Base-by-base conservation (phyloP, 169 alveolate species). In the Plasmodium fragile region DNA sequence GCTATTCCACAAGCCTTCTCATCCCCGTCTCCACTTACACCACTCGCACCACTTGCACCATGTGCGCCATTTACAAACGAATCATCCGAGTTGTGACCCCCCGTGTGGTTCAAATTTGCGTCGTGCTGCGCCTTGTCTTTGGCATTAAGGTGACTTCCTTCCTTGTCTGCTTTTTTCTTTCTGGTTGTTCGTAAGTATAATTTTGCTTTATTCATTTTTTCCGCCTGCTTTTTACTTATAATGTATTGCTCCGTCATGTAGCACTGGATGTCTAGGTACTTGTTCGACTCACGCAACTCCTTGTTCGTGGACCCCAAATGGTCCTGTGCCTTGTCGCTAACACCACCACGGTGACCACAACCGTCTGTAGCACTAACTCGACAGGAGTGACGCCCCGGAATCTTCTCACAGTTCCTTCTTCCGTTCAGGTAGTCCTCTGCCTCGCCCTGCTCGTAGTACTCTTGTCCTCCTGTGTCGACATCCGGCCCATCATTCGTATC, bases 201-300 rank as follows among this genome's bases (percentile, higher is more conserved):
- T 18, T 84, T 84, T 16, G 93, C 93, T 49, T 73, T 84, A 32
- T 73, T 84, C 93, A 84, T 84, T 73, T 84, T 84, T 18, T 84
- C 93, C 5, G 93, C 93, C 28, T 84, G 93, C 34, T 84, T 84
- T 30, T 84, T 84, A 25, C 93, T 84, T n/a, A 84, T 84, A 22
- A 84, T 84, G 80, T 84, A 84, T 28, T 84, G 93, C 28, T 84
- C 93, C 22, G 81, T 84, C 93, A 84, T 84, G 81, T 84, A 84
- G n/a, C 36, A 73, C 11, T 84, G 93, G 7, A 84, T 84, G 36
- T 84, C 85, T 25, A 84, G 43, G 25, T 84, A 84, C 39, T 84
- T 84, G 45, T 52, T 84, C n/a, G 93, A 84, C 13, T 84, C 93
- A 10, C n/a, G 3, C 11, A 4, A 34, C 75, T 5, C 75, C 75